Evolutionary conservation across 129 eudicot genomes (phyloP), one percentile per base, ranked within the genome.

Genomic region (Silybum marianum): DNA sequence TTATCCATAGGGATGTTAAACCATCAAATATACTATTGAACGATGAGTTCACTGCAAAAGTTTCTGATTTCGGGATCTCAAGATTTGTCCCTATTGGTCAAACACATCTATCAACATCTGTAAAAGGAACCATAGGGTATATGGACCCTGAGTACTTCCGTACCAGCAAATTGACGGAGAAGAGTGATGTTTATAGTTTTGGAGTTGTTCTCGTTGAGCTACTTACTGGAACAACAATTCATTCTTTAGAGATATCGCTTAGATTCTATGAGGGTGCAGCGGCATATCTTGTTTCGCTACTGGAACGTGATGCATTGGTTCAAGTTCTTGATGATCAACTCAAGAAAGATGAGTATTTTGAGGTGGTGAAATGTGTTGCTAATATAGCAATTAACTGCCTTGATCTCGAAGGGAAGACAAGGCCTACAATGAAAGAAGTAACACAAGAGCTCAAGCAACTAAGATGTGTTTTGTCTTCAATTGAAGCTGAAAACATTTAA

Each of bases 151-250:
- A 83, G 60, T 83, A 83, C 71, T 78, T 83, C 19, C 71, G 36
- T 42, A 62, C 86, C 11, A 16, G 75, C 14, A 78, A 63, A 19
- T 26, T 83, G 6, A 83, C 75, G 0, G 65, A 83, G 42, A 78
- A 78, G 36, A 84, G 83, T 62, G 86, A 83, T 83, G 86, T 83
- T 71, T 83, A 83, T 62, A 77, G 86, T 63, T 83, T 83, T 77
- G 86, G 83, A 58, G 83, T 73, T 72, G 83, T 84, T 72, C 76
- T 84, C 1, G 2, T 72, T 39, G 87, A 84, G 80, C 44, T 84
- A 25, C 70, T 84, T 36, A 78, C 80, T 0, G 76, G 87, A 74
- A 75, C 73, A 25, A 18, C 72, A n/a, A 69, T 84, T 34, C 75
- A 65, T 66, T 83, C 83, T 19, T 78, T 73, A 44, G 86, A 78